Evolutionary conservation across 805 yeast species (phyloP).

Genomic region (Maudiozyma bulderi): DNA sequence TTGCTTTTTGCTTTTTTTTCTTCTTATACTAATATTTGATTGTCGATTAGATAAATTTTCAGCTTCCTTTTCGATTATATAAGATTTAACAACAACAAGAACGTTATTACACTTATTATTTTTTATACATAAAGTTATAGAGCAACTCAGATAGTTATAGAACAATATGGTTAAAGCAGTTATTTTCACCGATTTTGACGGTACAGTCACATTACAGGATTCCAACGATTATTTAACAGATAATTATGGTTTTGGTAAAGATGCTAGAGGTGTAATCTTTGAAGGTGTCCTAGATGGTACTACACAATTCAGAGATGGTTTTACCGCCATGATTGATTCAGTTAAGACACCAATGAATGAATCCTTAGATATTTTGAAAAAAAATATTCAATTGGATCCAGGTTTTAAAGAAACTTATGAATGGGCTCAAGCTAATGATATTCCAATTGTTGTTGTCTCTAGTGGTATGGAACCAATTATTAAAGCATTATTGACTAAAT

Average conservation of each 20-base stretch:
- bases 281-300: slow-evolving; percentile 61
- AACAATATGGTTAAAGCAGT: slow-evolving; percentile 46
- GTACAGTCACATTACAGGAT: slow-evolving; percentile 92
- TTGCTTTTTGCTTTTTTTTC: too few relatives aligned
- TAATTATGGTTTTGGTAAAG: slow-evolving; percentile 74
- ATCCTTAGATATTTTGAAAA: slow-evolving; percentile 61
- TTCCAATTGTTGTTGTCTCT: slow-evolving; percentile 82
- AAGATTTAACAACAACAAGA: too few relatives aligned
- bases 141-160: too few relatives aligned
- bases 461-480: slow-evolving; percentile 94
- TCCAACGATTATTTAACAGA: slow-evolving; percentile 90
- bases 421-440: slow-evolving; percentile 62
- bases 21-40: too few relatives aligned
- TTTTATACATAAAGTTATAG: too few relatives aligned
- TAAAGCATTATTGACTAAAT: slow-evolving; percentile 57
- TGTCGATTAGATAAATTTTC: too few relatives aligned
- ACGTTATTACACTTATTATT: too few relatives aligned
- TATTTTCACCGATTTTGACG: slow-evolving; percentile 96
- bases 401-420: slow-evolving; percentile 76
- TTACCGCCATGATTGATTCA: slow-evolving; percentile 75
- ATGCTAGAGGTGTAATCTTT: slow-evolving; percentile 56
- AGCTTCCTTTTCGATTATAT: too few relatives aligned
- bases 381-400: slow-evolving; percentile 71
- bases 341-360: slow-evolving; percentile 66
- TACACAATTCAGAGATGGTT: slow-evolving; percentile 72